Percentiles rank a stretch among this genome's conserved stretches.
phyloP scores from a whole-genome alignment of 169 alveolate genomes.

The Plasmodium vivax region DNA sequence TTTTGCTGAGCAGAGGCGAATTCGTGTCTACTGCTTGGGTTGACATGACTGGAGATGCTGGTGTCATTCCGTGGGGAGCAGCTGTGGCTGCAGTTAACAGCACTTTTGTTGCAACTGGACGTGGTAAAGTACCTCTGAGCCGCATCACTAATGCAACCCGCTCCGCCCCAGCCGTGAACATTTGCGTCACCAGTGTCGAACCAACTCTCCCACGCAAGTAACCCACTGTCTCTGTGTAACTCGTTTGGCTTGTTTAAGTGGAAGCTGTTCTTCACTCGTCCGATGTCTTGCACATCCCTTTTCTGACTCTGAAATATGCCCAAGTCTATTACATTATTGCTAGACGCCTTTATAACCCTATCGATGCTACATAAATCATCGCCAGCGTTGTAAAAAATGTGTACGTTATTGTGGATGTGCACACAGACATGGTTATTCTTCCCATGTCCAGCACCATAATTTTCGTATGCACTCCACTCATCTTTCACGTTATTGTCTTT shows the following conservation, averaged over 20 bases:
- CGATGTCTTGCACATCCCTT: neutral
- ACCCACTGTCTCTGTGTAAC: neutral
- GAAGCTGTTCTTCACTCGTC: neutral
- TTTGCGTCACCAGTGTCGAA: neutral
- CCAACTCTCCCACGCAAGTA: neutral
- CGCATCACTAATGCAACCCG: neutral
- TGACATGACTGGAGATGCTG: neutral
- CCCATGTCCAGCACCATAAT: neutral
- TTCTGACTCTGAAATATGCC: neutral
- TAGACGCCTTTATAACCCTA: constrained; percentile 11
- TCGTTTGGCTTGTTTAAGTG: neutral
- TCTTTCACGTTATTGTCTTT: constrained; percentile 12
- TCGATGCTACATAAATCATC: constrained; percentile 1
- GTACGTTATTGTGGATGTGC: constrained; percentile 34
- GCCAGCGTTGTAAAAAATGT: neutral
- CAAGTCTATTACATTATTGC: neutral
- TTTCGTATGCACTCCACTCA: constrained; percentile 1
- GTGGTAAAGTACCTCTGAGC: neutral
- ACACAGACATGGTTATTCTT: constrained; percentile 10
- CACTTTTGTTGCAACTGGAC: neutral
- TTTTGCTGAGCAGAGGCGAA: neutral
- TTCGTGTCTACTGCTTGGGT: neutral
- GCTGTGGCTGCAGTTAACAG: neutral
- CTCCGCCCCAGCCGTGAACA: neutral
- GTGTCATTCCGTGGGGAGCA: neutral